Evolutionary conservation across 768 basidiomycete species (phyloP).

Genomic region (Hirschioporus abietinus): DNA sequence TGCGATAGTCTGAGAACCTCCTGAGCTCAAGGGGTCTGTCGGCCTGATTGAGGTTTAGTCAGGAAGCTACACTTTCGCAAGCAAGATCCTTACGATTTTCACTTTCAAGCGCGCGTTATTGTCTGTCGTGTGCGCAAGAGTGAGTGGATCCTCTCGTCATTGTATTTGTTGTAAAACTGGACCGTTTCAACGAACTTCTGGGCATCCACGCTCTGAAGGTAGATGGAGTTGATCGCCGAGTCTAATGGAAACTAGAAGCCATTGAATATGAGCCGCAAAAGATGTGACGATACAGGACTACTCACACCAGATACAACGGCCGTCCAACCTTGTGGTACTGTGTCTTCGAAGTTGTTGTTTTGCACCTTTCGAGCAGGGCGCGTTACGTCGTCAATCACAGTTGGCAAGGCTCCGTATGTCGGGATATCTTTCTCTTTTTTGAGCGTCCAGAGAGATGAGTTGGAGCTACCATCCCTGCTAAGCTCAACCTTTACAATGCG

Average conservation of each 20-base stretch:
- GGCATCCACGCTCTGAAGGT: background rate
- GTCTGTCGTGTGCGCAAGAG: background rate
- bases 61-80: background rate
- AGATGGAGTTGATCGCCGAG: background rate
- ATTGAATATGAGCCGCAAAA: background rate
- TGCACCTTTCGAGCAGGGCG: background rate
- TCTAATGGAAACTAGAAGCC: background rate
- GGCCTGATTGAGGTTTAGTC: background rate
- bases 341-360: background rate
- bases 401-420: background rate
- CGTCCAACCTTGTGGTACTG: background rate
- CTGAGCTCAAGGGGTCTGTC: background rate
- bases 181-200: background rate
- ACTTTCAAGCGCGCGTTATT: background rate
- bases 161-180: background rate
- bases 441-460: background rate
- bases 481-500: background rate
- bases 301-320: background rate
- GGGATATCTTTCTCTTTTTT: background rate
- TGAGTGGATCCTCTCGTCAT: background rate
- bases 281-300: background rate
- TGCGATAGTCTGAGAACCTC: background rate
- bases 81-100: background rate
- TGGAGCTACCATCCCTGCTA: background rate
- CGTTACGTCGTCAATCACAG: background rate